Evolutionary conservation across 116 monocot species (phyloP).

Genomic region (Dioscorea cayenensis): DNA sequence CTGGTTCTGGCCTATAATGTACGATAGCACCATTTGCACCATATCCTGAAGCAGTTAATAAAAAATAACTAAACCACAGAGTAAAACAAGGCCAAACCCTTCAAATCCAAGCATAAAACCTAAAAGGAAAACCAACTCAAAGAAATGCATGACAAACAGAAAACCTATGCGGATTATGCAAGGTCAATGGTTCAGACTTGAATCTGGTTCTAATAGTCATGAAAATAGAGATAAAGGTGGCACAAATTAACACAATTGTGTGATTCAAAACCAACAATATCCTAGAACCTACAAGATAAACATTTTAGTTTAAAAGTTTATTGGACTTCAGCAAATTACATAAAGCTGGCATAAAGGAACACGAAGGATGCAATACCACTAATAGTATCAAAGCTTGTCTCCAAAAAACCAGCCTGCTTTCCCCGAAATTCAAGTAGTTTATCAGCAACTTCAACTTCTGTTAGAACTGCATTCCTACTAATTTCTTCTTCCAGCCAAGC

Average conservation of each 20-base stretch:
- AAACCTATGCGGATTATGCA: no score
- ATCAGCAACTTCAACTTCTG: conserved; percentile 77
- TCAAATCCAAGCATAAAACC: neutral
- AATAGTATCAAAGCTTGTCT: conserved; percentile 94
- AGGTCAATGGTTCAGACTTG: no score
- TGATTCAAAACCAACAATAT: neutral
- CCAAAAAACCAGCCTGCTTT: conserved; percentile 80
- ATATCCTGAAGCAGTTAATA: conserved; percentile 51
- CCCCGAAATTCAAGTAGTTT: conserved; percentile 81
- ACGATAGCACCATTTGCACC: conserved; percentile 95
- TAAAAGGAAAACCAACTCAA: neutral
- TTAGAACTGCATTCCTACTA: conserved; percentile 27
- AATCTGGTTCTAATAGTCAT: no score
- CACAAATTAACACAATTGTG: neutral
- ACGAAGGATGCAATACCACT: conserved; percentile 48
- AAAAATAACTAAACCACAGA: neutral
- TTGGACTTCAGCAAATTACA: neutral
- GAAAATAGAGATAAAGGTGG: no score
- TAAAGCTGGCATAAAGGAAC: neutral
- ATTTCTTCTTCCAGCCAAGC: conserved; percentile 85
- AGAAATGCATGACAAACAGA: neutral
- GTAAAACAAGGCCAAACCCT: neutral
- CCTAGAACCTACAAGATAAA: neutral
- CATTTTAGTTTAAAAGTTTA: neutral
- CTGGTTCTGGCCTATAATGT: conserved; percentile 67